phyloP scores from a whole-genome alignment of 805 yeast species.

The Dipodascus albidus region DNA sequence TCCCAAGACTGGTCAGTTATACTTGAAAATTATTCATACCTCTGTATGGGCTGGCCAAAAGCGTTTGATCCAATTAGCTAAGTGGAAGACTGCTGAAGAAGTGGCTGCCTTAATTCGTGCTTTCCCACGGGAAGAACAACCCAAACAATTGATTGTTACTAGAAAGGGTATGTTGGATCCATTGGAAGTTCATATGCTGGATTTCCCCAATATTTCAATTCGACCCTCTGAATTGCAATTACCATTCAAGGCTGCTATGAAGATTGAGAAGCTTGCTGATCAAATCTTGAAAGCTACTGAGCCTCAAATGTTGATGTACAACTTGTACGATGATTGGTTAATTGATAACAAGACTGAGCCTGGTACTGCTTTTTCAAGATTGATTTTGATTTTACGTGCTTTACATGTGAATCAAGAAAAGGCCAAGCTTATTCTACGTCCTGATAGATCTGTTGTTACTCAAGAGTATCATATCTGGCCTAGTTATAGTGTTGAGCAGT shows the following conservation, averaged over 20 bases:
- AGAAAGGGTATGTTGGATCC: constrained; percentile 91
- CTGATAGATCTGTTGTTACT: constrained; percentile 59
- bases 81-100: constrained; percentile 98
- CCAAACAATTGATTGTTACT: constrained; percentile 82
- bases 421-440: constrained; percentile 62
- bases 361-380: constrained; percentile 86
- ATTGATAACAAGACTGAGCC: constrained; percentile 43
- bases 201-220: constrained; percentile 84
- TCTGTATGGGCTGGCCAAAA: constrained; percentile 97
- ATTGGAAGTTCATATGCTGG: constrained; percentile 90
- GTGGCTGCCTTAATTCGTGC: constrained; percentile 85
- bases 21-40: constrained; percentile 80
- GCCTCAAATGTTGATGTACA: constrained; percentile 85
- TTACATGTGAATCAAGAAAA: constrained; percentile 66
- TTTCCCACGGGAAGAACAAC: constrained; percentile 87
- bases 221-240: constrained; percentile 80
- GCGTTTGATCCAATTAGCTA: constrained; percentile 82
- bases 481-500: constrained; percentile 70
- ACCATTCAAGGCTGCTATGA: constrained; percentile 81
- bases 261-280: constrained; percentile 68
- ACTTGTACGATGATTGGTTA: constrained; percentile 92
- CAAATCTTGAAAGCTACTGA: constrained; percentile 78
- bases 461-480: constrained; percentile 92
- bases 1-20: constrained; percentile 77
- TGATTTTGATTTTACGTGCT: constrained; percentile 73